phyloP scores from a whole-genome alignment of 306 rosid species.

The Dryas alaskensis region DNA sequence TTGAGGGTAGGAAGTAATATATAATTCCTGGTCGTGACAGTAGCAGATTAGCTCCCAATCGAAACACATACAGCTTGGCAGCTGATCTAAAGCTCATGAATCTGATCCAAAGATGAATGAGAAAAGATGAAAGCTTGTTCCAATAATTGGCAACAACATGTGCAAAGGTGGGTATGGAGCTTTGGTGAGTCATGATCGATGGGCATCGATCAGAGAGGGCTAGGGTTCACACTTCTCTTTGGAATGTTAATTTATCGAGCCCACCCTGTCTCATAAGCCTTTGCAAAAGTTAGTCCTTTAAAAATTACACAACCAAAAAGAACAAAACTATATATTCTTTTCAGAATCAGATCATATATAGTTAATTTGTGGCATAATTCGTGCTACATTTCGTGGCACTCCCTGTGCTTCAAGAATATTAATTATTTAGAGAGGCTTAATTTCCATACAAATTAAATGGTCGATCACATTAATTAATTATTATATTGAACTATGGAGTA shows the following conservation, averaged over 20 bases:
- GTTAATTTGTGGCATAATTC: too few relatives aligned
- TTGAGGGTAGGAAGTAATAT: too few relatives aligned
- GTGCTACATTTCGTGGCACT: too few relatives aligned
- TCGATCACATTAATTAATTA: too few relatives aligned
- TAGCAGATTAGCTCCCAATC: not conserved
- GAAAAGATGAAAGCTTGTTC: conserved; percentile 3
- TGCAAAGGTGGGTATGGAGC: conserved; percentile 21
- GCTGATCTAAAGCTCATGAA: conserved; percentile 7
- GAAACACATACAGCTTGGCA: not conserved
- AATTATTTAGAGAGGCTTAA: too few relatives aligned
- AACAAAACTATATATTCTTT: not conserved
- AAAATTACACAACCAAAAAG: conserved; percentile 4
- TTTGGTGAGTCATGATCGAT: too few relatives aligned
- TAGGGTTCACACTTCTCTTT: not conserved
- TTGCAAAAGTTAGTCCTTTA: conserved; percentile 36
- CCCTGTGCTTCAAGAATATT: too few relatives aligned
- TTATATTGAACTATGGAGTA: too few relatives aligned
- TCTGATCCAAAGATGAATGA: conserved; percentile 16
- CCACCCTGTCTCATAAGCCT: conserved; percentile 39
- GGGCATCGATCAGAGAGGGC: too few relatives aligned
- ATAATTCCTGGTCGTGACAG: not conserved
- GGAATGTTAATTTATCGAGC: conserved; percentile 15
- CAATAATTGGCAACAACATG: conserved; percentile 29
- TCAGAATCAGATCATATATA: too few relatives aligned
- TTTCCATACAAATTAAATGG: too few relatives aligned